These are phyloP conservation scores for Populus hybrid DNA, from an alignment of 441 rosid genomes.

Conservation along the genomic window DNA sequence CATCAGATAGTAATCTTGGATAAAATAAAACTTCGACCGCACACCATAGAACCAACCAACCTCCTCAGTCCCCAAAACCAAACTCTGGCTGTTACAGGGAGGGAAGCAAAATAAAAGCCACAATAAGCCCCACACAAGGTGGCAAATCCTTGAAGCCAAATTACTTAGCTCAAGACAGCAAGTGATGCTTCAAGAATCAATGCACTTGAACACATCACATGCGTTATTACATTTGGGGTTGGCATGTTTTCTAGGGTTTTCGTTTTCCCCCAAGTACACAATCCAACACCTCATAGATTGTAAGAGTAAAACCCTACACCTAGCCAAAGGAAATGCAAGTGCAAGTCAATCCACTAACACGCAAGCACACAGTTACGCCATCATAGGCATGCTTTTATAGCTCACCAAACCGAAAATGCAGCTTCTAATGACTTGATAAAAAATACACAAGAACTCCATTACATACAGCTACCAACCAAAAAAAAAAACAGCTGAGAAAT, in stretches of 20 bases:
- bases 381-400: neutral
- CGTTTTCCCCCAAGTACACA: neutral
- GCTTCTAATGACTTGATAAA: neutral
- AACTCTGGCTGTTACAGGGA: neutral
- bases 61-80: neutral
- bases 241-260: neutral
- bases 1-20: neutral
- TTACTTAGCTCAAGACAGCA: neutral
- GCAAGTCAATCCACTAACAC: neutral
- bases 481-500: slow-evolving; percentile 4
- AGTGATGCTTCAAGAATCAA: neutral
- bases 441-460: neutral
- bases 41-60: neutral
- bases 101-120: neutral
- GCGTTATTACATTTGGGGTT: neutral
- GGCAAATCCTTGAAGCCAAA: neutral
- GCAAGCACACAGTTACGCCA: neutral
- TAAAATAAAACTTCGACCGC: neutral
- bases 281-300: neutral
- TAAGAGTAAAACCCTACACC: neutral
- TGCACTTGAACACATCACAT: neutral
- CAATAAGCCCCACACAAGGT: neutral
- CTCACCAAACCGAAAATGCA: neutral
- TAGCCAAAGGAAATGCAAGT: neutral
- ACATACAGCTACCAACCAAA: neutral